A percentile compares a stretch with the other conserved stretches of the same genome.
Conservation (phyloP, 441 rosid species). For the Syzygium malaccense region DNA sequence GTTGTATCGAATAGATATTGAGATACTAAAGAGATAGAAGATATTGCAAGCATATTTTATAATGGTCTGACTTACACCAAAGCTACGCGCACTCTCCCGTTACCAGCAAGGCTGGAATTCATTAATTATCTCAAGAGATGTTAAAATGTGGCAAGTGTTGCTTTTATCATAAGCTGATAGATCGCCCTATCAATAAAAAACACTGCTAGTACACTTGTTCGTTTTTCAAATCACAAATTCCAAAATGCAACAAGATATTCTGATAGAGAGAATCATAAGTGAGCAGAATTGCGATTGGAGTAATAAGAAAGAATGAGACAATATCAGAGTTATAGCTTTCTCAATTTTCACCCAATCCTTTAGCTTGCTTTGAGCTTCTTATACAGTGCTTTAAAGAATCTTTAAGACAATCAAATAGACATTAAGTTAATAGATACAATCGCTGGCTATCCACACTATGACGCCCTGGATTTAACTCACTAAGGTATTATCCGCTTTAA, state of each 20-base stretch:
- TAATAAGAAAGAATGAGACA: neutral
- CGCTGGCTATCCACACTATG: neutral
- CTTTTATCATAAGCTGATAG: neutral
- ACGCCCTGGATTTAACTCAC: too few species aligned
- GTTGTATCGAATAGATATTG: too few species aligned
- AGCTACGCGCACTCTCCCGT: too few species aligned
- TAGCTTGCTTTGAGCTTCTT: too few species aligned
- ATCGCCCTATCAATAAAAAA: neutral
- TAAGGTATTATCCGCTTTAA: too few species aligned
- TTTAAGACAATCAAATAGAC: too few species aligned
- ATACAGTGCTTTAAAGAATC: too few species aligned
- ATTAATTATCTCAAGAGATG: neutral
- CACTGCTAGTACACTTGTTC: too few species aligned
- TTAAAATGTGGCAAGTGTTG: neutral
- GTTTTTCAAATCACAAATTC: neutral
- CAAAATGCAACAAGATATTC: neutral
- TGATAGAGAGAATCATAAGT: neutral
- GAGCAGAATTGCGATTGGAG: fast-evolving
- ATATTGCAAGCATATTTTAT: neutral
- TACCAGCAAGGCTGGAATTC: neutral
- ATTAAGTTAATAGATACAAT: neutral
- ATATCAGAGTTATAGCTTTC: too few species aligned
- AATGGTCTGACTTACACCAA: neutral
- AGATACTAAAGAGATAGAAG: too few species aligned
- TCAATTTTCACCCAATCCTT: too few species aligned